Conservation (phyloP, 129 eudicot genomes). For the Chrysanthemum makinoi region DNA sequence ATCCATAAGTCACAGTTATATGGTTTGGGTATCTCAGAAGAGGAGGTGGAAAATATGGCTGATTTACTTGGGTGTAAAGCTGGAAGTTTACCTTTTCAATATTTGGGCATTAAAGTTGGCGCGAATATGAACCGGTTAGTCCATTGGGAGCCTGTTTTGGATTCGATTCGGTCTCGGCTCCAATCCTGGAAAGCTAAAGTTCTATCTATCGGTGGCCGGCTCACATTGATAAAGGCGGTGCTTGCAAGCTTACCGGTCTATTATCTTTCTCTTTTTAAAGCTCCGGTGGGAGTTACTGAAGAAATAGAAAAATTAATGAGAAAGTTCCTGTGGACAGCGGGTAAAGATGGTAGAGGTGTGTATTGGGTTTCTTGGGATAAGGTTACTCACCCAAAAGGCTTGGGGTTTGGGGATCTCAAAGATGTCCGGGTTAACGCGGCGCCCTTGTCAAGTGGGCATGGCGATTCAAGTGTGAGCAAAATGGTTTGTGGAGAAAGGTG, state of each 20-base stretch:
- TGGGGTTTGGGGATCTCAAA: not conserved
- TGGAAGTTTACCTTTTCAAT: not conserved
- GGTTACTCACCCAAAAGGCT: not conserved
- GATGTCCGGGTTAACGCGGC: not conserved
- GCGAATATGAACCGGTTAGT: not conserved
- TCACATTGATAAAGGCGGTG: not conserved
- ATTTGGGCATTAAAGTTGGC: not conserved
- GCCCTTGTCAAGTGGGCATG: conserved; percentile 5
- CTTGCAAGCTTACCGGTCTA: not conserved
- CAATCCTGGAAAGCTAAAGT: conserved; percentile 1
- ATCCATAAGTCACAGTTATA: not conserved
- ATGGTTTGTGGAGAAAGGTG: not conserved
- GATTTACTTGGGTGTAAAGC: not conserved
- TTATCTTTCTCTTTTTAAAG: no score
- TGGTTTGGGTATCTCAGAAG: not conserved
- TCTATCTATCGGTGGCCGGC: not conserved
- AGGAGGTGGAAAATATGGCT: not conserved
- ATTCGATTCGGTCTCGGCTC: not conserved
- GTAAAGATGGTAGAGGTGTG: conserved; percentile 1
- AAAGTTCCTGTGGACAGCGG: not conserved
- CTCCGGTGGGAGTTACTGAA: not conserved
- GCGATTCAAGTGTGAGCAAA: not conserved
- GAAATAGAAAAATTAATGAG: not conserved
- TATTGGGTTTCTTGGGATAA: conserved; percentile 2
- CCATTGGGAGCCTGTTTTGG: conserved; percentile 2